Percentiles rank a stretch among this genome's conserved stretches.
Conservation (phyloP, 805 yeast genomes). For the Lachancea nothofagi region DNA sequence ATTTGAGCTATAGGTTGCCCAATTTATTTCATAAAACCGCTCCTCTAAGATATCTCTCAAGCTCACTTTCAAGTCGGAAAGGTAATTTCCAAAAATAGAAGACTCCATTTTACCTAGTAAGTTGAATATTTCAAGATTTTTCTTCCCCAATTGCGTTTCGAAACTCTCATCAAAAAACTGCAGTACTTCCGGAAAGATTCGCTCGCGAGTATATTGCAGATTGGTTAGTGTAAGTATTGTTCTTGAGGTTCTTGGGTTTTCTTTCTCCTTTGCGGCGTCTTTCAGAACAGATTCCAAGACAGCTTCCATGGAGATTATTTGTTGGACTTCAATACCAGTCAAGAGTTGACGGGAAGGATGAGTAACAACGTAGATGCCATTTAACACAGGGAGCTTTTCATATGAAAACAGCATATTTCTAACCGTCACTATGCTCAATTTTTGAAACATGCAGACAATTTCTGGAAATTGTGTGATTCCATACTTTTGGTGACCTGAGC, state of each 20-base stretch:
- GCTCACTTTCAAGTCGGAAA: constrained; percentile 42
- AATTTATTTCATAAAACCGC: constrained; percentile 37
- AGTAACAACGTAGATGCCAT: constrained; percentile 33
- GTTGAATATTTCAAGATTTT: constrained; percentile 40
- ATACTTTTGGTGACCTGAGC: constrained; percentile 23
- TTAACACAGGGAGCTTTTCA: constrained; percentile 33
- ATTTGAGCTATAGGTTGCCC: constrained; percentile 36
- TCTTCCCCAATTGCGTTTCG: constrained; percentile 39
- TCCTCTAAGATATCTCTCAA: constrained; percentile 38
- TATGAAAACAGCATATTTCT: constrained; percentile 32
- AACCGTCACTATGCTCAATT: constrained; percentile 30
- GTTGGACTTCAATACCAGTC: constrained; percentile 38
- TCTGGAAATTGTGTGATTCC: constrained; percentile 38
- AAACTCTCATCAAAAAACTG: constrained; percentile 47
- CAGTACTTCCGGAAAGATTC: constrained; percentile 44
- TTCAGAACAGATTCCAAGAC: constrained; percentile 40
- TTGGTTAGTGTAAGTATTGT: constrained; percentile 51
- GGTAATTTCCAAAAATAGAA: constrained; percentile 49
- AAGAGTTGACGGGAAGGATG: constrained; percentile 35
- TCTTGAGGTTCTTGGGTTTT: constrained; percentile 38
- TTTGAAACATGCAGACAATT: constrained; percentile 33
- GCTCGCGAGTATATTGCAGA: constrained; percentile 42
- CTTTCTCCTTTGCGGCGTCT: constrained; percentile 38
- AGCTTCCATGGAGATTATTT: constrained; percentile 41
- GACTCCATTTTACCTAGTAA: constrained; percentile 45